These are phyloP conservation scores for Penicillium sp. DNA, from an alignment of 2,329 filamentous ascomycete genomes.

Conservation along the genomic window DNA sequence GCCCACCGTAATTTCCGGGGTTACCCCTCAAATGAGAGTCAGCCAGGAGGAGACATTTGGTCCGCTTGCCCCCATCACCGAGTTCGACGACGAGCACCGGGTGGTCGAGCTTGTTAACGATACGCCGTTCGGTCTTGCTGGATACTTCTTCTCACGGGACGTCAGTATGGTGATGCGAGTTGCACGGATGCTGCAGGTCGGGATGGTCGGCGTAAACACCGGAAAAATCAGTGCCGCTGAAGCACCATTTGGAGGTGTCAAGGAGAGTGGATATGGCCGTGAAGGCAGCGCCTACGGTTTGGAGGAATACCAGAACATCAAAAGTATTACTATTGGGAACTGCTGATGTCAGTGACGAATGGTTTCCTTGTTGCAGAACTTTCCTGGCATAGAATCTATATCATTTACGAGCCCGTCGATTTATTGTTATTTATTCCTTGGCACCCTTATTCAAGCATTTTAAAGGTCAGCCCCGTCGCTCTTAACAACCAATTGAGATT, in stretches of 20 bases:
- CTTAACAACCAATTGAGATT: no score
- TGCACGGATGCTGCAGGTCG: background rate
- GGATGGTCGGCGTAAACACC: conserved; percentile 3
- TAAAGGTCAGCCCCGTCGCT: no score
- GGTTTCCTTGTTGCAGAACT: no score
- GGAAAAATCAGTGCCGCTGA: conserved; percentile 2
- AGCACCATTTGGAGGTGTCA: conserved; percentile 8
- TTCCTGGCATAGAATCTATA: no score
- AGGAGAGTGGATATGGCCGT: conserved; percentile 1
- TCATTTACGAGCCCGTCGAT: no score
- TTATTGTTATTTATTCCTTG: no score
- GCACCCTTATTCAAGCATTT: no score
- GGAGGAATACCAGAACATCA: conserved; percentile 11
- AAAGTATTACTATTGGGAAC: background rate
- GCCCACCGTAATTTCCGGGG: conserved; percentile 1
- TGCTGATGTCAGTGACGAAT: no score
- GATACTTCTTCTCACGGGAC: conserved; percentile 1
- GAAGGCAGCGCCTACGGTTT: conserved; percentile 5
- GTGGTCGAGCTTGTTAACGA: background rate
- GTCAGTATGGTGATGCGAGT: background rate
- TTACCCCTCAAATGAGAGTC: background rate
- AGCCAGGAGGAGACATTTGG: conserved; percentile 15
- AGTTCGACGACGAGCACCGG: background rate
- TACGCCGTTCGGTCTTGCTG: background rate
- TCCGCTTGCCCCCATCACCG: background rate